These are phyloP conservation scores for Penicillium chermesinum DNA, from an alignment of 495 filamentous ascomycete species.

Conservation along the genomic window DNA sequence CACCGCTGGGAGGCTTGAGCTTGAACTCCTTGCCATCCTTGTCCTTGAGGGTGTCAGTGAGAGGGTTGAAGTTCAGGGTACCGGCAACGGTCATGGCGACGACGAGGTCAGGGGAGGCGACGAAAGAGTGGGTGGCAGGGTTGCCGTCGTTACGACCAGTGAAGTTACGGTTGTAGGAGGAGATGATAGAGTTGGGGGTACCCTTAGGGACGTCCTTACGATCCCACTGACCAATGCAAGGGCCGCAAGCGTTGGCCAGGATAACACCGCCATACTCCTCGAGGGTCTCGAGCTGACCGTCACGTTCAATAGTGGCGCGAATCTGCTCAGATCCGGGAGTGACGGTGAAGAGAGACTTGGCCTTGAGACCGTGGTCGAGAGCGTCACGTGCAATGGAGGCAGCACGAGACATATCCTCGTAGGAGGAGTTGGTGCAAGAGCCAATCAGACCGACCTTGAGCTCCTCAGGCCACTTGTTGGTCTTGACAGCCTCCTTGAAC, in stretches of 20 bases:
- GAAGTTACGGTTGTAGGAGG: constrained; percentile 99
- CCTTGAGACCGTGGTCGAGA: constrained; percentile 86
- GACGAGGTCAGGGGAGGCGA: constrained; percentile 95
- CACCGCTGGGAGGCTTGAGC: constrained; percentile 73
- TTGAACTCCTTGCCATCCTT: constrained; percentile 96
- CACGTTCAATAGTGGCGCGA: constrained; percentile 88
- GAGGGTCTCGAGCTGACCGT: constrained; percentile 92
- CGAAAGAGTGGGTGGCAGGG: constrained; percentile 97
- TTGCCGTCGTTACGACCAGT: constrained; percentile 99
- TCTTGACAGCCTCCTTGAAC: constrained; percentile 90
- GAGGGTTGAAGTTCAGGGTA: constrained; percentile 90
- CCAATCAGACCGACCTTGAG: constrained; percentile 91
- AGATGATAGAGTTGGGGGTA: constrained; percentile 91
- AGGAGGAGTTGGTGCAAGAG: constrained; percentile 99
- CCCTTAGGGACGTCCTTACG: constrained; percentile 94
- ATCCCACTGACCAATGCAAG: constrained; percentile 86
- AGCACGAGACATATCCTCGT: constrained; percentile 97
- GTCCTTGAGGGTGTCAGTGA: constrained; percentile 90
- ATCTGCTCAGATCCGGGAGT: constrained; percentile 98
- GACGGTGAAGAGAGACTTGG: constrained; percentile 89
- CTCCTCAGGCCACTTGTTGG: constrained; percentile 95
- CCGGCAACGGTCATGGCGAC: constrained; percentile 90
- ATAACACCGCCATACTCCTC: constrained; percentile 97
- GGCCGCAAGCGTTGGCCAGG: constrained; percentile 93
- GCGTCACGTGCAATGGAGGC: constrained; percentile 95